Conservation (phyloP, 495 filamentous ascomycete genomes). For the Parachaetomium inaequale region DNA sequence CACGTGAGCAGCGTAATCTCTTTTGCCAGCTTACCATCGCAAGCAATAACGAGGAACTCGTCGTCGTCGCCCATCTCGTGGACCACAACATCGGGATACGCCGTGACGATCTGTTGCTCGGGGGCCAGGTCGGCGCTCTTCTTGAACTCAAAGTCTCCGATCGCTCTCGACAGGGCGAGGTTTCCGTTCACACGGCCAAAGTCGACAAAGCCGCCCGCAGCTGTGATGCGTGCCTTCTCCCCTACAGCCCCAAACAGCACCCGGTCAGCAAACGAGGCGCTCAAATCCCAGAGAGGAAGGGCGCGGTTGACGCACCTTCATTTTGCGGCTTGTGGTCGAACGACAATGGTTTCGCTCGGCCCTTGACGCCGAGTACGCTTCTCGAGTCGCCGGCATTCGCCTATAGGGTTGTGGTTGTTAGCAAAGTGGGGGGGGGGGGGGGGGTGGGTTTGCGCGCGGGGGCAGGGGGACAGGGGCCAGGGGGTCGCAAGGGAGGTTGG, state of each 20-base stretch:
- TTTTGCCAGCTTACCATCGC: conserved; percentile 67
- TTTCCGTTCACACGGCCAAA: conserved; percentile 98
- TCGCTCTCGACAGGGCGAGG: conserved; percentile 92
- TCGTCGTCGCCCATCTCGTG: conserved; percentile 91
- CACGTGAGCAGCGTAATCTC: not conserved
- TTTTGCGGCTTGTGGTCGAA: conserved; percentile 99
- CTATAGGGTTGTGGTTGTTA: conserved; percentile 46
- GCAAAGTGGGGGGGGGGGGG: conserved; percentile 12
- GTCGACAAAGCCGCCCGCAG: conserved; percentile 96
- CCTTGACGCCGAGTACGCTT: conserved; percentile 90
- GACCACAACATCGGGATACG: conserved; percentile 86
- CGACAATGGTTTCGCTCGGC: conserved; percentile 91
- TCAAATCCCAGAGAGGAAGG: not conserved
- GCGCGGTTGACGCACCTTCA: conserved; percentile 59
- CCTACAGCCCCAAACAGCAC: conserved; percentile 48
- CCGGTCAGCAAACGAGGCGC: conserved; percentile 21
- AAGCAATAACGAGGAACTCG: conserved; percentile 94
- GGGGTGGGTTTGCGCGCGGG: not conserved
- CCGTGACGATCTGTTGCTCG: conserved; percentile 96
- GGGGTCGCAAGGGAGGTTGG: not conserved
- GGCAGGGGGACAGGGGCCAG: conserved; percentile 1
- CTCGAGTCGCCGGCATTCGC: conserved; percentile 96
- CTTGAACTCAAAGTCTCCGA: conserved; percentile 99
- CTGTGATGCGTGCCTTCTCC: conserved; percentile 93
- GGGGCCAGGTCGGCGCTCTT: conserved; percentile 94